Conservation (phyloP, 768 basidiomycete genomes). For the Amanita subjunquillea region DNA sequence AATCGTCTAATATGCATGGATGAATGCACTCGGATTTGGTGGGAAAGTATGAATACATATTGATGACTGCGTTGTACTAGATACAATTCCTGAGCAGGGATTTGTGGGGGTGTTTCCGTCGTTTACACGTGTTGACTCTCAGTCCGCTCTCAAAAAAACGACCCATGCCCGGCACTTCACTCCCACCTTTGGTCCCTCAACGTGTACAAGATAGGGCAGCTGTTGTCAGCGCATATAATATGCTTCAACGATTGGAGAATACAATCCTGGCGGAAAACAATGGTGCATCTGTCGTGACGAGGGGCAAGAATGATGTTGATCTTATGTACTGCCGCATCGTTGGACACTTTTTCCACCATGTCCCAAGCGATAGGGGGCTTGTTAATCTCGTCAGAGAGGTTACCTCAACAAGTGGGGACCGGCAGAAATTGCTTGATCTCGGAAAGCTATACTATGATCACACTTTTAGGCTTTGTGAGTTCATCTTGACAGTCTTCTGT, state of each 20-base stretch:
- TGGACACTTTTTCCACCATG: slow-evolving; percentile 15
- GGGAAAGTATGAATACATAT: too few relatives aligned
- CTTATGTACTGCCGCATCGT: slow-evolving; percentile 15
- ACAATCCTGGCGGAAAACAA: slow-evolving; percentile 2
- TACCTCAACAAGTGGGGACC: slow-evolving; percentile 2
- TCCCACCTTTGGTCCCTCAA: slow-evolving; percentile 1
- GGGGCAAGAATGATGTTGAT: background rate
- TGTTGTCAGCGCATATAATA: slow-evolving; percentile 12
- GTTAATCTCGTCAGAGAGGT: slow-evolving; percentile 10
- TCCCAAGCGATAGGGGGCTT: slow-evolving; percentile 8
- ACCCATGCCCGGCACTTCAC: slow-evolving; percentile 3
- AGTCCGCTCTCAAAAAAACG: too few relatives aligned
- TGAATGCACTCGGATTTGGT: too few relatives aligned
- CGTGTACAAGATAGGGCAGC: background rate
- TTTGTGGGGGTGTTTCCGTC: too few relatives aligned
- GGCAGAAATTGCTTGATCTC: slow-evolving; percentile 8
- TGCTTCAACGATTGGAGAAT: slow-evolving; percentile 11
- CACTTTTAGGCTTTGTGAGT: slow-evolving; percentile 10
- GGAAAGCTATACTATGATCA: slow-evolving; percentile 18
- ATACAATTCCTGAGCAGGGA: too few relatives aligned
- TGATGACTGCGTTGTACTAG: too few relatives aligned
- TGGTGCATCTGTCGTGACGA: background rate
- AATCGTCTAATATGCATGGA: too few relatives aligned
- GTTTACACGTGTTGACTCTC: too few relatives aligned
- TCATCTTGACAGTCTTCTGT: slow-evolving; percentile 1